A percentile compares a stretch with the other conserved stretches of the same genome.
Conservation (phyloP, 2,329 filamentous ascomycete genomes). For the Diaporthe helianthi region DNA sequence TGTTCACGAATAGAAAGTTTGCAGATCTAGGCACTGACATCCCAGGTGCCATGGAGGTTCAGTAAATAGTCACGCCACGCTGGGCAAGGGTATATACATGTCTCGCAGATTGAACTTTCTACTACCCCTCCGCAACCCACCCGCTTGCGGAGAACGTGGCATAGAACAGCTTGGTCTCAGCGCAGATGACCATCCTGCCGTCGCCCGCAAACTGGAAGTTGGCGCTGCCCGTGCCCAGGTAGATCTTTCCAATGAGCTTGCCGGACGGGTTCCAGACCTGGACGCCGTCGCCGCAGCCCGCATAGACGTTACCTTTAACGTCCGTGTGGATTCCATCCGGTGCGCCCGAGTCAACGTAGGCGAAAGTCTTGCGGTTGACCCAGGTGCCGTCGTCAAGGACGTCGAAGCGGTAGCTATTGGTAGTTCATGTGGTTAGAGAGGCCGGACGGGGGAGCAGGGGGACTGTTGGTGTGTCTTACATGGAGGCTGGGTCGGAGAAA, state of each 20-base stretch:
- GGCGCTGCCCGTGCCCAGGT: slow-evolving; percentile 52
- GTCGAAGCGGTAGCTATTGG: slow-evolving; percentile 50
- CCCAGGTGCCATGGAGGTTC: too few relatives aligned
- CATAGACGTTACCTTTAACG: slow-evolving; percentile 61
- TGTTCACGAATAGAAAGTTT: too few relatives aligned
- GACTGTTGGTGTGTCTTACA: too few relatives aligned
- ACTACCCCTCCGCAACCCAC: slow-evolving; percentile 22
- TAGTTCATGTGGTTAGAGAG: not conserved
- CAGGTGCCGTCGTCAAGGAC: slow-evolving; percentile 52
- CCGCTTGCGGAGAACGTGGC: slow-evolving; percentile 42
- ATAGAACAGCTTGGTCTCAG: slow-evolving; percentile 50
- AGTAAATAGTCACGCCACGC: not conserved
- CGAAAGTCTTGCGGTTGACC: slow-evolving; percentile 58
- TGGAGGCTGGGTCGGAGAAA: slow-evolving; percentile 50
- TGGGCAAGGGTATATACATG: not conserved
- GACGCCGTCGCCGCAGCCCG: slow-evolving; percentile 58
- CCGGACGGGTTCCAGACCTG: slow-evolving; percentile 57
- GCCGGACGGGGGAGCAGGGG: too few relatives aligned
- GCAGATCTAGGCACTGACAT: too few relatives aligned
- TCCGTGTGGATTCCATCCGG: slow-evolving; percentile 67
- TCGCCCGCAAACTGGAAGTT: slow-evolving; percentile 58
- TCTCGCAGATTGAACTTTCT: not conserved
- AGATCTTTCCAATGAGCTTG: slow-evolving; percentile 63
- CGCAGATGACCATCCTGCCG: slow-evolving; percentile 51
- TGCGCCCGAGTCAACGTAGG: slow-evolving; percentile 57